Evolutionary conservation across 1,284 basidiomycete genomes (phyloP).

Genomic region (Rhodofomes roseus): DNA sequence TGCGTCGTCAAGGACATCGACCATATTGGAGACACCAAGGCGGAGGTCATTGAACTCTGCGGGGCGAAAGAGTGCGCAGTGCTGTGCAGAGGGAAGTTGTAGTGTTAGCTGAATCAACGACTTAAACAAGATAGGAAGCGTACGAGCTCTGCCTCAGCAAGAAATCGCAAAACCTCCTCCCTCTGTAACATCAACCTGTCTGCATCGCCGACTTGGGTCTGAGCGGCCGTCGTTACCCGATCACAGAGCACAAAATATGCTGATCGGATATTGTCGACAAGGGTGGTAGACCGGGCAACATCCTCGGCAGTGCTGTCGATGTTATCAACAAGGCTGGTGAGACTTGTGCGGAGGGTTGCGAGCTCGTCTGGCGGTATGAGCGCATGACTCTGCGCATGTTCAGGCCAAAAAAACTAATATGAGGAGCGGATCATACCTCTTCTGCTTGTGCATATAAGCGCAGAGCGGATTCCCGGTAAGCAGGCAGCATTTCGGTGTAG

Average conservation of each 20-base stretch:
- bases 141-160: constrained; percentile 12
- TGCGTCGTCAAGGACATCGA: constrained; percentile 19
- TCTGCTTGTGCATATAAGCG: no score
- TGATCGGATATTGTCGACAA: constrained; percentile 1
- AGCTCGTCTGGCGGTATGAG: no score
- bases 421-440: no score
- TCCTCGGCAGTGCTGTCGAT: no score
- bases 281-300: no score
- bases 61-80: constrained; percentile 13
- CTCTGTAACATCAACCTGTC: background rate
- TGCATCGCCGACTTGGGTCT: constrained; percentile 2
- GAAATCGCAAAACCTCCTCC: background rate
- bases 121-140: background rate
- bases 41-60: constrained; percentile 17
- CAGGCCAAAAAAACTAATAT: no score
- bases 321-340: no score
- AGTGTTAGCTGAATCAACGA: background rate
- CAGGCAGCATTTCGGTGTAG: no score
- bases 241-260: background rate
- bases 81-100: constrained; percentile 3
- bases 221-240: background rate
- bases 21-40: constrained; percentile 18
- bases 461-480: no score
- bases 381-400: no score
- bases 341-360: no score